Evolutionary conservation across 345 rosid species (phyloP).

Genomic region (Euphorbia lathyris): DNA sequence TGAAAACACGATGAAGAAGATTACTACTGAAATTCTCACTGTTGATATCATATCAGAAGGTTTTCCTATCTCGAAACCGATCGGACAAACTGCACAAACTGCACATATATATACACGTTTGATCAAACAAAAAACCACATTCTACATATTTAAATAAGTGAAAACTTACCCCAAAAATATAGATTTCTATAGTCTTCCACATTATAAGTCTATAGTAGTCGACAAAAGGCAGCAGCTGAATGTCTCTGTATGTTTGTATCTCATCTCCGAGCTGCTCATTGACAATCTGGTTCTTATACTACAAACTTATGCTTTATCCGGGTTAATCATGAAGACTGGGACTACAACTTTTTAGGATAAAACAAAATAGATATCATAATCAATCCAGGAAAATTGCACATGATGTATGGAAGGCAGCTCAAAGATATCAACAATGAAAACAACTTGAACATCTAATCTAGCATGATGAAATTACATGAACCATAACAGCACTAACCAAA

Average conservation of each 20-base stretch:
- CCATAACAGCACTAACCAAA: constrained; percentile 46
- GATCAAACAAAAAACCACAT: neutral
- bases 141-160: neutral
- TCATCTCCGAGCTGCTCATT: constrained; percentile 86
- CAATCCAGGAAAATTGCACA: too few relatives aligned
- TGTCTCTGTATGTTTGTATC: constrained; percentile 66
- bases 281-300: constrained; percentile 86
- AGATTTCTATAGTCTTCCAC: constrained; percentile 92
- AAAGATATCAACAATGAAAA: neutral
- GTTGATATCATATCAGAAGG: too few relatives aligned
- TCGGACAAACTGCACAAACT: too few relatives aligned
- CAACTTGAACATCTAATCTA: neutral
- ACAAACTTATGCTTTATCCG: constrained; percentile 29
- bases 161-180: constrained; percentile 78
- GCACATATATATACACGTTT: too few relatives aligned
- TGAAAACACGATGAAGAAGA: too few relatives aligned
- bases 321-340: too few relatives aligned
- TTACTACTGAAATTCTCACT: too few relatives aligned
- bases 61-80: too few relatives aligned
- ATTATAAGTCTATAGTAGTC: constrained; percentile 89
- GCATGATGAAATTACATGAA: neutral
- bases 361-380: neutral
- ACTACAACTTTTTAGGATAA: neutral
- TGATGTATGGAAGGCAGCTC: neutral
- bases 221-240: constrained; percentile 92